Evolutionary conservation across 805 yeast genomes (phyloP).

Genomic region (Jamesozyma rosinii): DNA sequence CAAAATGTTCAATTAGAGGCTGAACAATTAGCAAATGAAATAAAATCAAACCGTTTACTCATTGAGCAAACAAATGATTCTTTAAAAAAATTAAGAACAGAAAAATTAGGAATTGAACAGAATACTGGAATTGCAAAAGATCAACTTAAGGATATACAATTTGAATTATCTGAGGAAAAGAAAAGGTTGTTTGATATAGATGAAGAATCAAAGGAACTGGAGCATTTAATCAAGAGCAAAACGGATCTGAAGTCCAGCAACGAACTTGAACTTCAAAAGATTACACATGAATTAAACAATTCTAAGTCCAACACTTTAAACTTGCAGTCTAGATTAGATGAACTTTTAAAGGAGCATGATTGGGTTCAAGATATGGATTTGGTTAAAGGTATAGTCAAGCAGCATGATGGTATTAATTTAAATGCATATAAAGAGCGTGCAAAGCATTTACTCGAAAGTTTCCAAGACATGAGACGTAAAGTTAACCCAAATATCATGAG

Average conservation of each 20-base stretch:
- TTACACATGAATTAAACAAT: constrained; percentile 48
- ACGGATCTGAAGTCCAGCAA: constrained; percentile 34
- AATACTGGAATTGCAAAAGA: constrained; percentile 18
- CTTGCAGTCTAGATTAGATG: constrained; percentile 35
- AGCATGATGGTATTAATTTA: constrained; percentile 54
- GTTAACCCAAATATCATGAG: constrained; percentile 83
- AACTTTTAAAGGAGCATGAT: constrained; percentile 45
- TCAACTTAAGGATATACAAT: constrained; percentile 23
- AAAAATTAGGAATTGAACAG: constrained; percentile 21
- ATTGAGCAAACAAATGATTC: constrained; percentile 30
- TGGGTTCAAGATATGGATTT: constrained; percentile 68
- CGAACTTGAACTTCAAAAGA: constrained; percentile 44
- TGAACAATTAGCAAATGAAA: constrained; percentile 58
- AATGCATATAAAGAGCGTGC: constrained; percentile 53
- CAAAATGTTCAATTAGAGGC: constrained; percentile 60
- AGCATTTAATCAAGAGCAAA: constrained; percentile 37
- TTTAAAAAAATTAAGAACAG: constrained; percentile 32
- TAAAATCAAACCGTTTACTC: constrained; percentile 37
- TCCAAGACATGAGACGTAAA: constrained; percentile 63
- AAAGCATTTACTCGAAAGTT: constrained; percentile 45
- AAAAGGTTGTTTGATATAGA: constrained; percentile 56
- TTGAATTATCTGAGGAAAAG: constrained; percentile 34
- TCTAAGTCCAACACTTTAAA: constrained; percentile 32
- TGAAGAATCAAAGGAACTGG: constrained; percentile 64
- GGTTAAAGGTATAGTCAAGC: constrained; percentile 46